phyloP scores from a whole-genome alignment of 352 stramenopile species.

The Globisporangium paddicum region DNA sequence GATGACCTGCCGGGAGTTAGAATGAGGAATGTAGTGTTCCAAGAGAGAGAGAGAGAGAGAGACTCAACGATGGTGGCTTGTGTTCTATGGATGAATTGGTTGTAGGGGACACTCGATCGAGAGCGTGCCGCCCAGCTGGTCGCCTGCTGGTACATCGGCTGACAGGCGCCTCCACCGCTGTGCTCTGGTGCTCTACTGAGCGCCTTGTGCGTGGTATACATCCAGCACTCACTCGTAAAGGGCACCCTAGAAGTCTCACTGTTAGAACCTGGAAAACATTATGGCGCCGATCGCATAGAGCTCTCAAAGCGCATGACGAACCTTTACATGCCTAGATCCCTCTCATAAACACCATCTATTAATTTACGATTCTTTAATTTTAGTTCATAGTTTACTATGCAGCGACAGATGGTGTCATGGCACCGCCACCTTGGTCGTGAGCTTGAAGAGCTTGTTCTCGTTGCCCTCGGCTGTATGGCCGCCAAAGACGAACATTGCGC shows the following conservation, averaged over 20 bases:
- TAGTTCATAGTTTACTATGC: too few relatives aligned
- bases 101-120: background rate
- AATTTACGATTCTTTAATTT: background rate
- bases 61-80: background rate
- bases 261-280: too few relatives aligned
- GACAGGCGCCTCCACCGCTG: background rate
- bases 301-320: background rate
- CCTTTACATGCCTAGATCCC: background rate
- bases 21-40: background rate
- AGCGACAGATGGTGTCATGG: background rate
- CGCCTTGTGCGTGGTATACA: background rate
- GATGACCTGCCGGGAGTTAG: background rate
- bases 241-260: background rate
- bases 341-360: background rate
- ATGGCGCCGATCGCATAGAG: too few relatives aligned
- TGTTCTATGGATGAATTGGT: background rate
- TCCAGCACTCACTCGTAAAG: background rate
- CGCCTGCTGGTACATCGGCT: background rate
- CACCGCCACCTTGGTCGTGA: slow-evolving; percentile 1
- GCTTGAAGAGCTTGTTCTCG: slow-evolving; percentile 39
- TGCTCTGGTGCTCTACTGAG: background rate
- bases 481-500: slow-evolving; percentile 51
- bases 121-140: background rate
- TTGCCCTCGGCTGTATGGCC: slow-evolving; percentile 39
- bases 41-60: background rate